phyloP scores from a whole-genome alignment of 371 early-diverging fungal species.

The Mortierella sp. region DNA sequence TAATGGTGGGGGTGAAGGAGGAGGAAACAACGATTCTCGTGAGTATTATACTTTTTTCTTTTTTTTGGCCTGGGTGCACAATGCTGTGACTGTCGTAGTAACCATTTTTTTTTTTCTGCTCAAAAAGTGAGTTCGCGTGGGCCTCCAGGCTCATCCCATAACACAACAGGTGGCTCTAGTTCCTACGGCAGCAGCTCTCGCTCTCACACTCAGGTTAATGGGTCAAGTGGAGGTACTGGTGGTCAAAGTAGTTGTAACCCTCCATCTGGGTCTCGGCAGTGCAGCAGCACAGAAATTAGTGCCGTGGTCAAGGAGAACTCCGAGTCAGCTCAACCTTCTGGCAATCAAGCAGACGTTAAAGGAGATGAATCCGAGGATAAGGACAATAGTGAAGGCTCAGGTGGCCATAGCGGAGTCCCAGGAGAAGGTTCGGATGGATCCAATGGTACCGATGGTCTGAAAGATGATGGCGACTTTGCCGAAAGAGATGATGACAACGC shows the following conservation, averaged over 20 bases:
- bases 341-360: background rate
- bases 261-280: background rate
- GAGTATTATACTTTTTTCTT: background rate
- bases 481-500: too few relatives aligned
- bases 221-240: background rate
- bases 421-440: background rate
- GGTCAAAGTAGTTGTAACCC: background rate
- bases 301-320: background rate
- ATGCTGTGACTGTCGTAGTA: too few relatives aligned
- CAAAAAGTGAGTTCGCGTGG: background rate
- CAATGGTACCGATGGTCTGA: too few relatives aligned
- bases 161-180: background rate
- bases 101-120: background rate
- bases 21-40: background rate
- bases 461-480: too few relatives aligned
- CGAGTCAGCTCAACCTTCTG: background rate
- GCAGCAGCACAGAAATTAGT: background rate
- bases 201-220: background rate
- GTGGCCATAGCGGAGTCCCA: background rate
- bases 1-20: background rate
- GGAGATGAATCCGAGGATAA: background rate
- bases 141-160: background rate
- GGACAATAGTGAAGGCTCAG: background rate
- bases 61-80: background rate
- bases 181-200: too few relatives aligned